Evolutionary conservation across 139 green algal species (phyloP), one percentile per base, ranked within the genome.

Genomic region (Chlamydomonas sp.): DNA sequence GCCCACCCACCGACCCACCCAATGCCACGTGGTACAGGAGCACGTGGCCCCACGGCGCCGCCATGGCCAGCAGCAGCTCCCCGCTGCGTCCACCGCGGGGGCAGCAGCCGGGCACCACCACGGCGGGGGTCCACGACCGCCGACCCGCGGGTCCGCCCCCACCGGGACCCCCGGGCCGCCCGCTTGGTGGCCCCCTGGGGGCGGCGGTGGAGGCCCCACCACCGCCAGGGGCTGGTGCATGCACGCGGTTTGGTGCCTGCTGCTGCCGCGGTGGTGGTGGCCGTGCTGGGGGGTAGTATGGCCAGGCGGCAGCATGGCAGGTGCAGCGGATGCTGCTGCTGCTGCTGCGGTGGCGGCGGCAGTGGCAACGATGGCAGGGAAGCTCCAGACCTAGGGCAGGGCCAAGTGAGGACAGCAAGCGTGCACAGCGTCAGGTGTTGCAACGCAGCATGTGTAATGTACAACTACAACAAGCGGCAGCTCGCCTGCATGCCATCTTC

Each of bases 11-110:
- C 67, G 57, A 72, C 88, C 69, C 72, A 91, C 89, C 79, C 4
- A 88, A 31, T 5, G 69, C 67, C 73, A 91, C 89, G n/a, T 72
- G 63, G 78, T 89, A 87, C 73, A 87, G 10, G 20, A 84, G 60
- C 72, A 91, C 73, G 79, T 83, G 68, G 18, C 84, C 63, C 69
- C 75, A 83, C 20, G 75, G 84, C 8, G 75, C 71, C 31, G 59
- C 89, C 79, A 80, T 4, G 1, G 79, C 84, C 72, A 91, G 73
- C 60, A 74, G 59, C 63, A 89, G 72, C 82, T 85, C 64, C 17
- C 71, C 20, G 83, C 60, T 77, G 59, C 31, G 31, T 49, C 80
- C 63, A 68, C 75, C 77, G 7, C 57, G 1, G 9, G 31, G 0
- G 69, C 78, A 62, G 74, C 69, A 88, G 0, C 86, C 82, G 7